Percentiles rank a stretch among this genome's conserved stretches.
These are phyloP conservation scores for Calonectria hawksworthii DNA, from an alignment of 2,329 filamentous ascomycete genomes.

Conservation along the genomic window DNA sequence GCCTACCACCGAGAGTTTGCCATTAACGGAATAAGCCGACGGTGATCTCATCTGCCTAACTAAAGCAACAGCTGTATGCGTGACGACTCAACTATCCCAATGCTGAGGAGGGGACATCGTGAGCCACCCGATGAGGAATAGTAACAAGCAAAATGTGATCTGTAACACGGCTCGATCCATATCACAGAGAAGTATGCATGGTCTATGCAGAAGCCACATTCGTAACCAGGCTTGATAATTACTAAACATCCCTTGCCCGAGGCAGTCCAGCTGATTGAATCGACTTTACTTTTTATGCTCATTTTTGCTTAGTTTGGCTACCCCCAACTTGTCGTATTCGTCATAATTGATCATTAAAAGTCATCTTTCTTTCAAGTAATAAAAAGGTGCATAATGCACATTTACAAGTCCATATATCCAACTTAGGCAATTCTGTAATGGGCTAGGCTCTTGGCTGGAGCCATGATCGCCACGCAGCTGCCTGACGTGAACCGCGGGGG, in stretches of 20 bases:
- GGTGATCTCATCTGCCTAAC: too few species aligned
- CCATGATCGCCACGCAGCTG: too few species aligned
- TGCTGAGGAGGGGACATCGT: not conserved
- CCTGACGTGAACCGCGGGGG: not conserved
- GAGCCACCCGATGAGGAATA: not conserved
- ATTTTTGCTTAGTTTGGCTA: not conserved
- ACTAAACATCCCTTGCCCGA: not conserved
- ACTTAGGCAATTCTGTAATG: not conserved
- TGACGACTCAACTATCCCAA: not conserved
- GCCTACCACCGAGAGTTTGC: not conserved
- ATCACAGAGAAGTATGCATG: not conserved
- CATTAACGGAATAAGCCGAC: not conserved
- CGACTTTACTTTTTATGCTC: too few species aligned
- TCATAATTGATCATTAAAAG: not conserved
- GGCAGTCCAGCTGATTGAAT: not conserved
- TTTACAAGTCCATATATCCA: not conserved
- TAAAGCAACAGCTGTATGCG: not conserved
- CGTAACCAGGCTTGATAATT: not conserved
- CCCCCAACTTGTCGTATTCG: too few species aligned
- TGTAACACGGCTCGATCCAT: conserved; percentile 2
- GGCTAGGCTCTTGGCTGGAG: not conserved
- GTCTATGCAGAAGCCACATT: not conserved
- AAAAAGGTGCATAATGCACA: not conserved
- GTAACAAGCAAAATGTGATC: not conserved
- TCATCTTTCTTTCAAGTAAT: not conserved